A percentile compares a stretch with the other conserved stretches of the same genome.
phyloP scores from a whole-genome alignment of 768 basidiomycete genomes.

The Phaeotremella fagi region DNA sequence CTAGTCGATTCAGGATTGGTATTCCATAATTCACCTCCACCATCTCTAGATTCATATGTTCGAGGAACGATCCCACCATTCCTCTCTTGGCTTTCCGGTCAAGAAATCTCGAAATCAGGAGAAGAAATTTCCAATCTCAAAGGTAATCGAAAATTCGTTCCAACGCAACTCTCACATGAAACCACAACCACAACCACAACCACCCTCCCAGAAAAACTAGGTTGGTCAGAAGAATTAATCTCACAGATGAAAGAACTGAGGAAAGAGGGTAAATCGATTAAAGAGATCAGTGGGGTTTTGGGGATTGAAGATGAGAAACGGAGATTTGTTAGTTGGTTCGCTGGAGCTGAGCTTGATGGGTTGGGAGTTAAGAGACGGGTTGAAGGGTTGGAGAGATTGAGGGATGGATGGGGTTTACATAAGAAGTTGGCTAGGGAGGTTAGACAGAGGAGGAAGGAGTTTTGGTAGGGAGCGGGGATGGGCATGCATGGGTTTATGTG shows the following conservation, averaged over 20 bases:
- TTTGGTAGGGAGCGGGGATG: no score
- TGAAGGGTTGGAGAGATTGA: conserved; percentile 16
- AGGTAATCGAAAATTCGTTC: conserved; percentile 11
- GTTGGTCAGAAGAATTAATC: conserved; percentile 28
- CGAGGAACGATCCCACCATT: conserved; percentile 37
- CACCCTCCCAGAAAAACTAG: background rate
- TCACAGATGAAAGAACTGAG: conserved; percentile 32
- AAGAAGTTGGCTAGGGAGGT: conserved; percentile 37
- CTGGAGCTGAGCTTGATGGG: conserved; percentile 26
- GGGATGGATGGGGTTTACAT: conserved; percentile 39
- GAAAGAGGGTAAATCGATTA: conserved; percentile 27
- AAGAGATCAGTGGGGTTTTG: conserved; percentile 34
- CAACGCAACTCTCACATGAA: background rate
- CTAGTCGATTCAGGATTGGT: conserved; percentile 24
- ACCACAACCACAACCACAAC: background rate
- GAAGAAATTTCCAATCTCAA: conserved; percentile 31
- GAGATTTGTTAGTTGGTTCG: conserved; percentile 32
- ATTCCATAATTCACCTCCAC: conserved; percentile 44
- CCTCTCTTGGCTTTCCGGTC: conserved; percentile 35
- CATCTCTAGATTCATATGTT: conserved; percentile 39
- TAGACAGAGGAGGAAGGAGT: conserved; percentile 37
- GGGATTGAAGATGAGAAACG: conserved; percentile 19
- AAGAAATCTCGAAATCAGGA: conserved; percentile 22
- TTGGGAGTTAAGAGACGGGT: conserved; percentile 7
- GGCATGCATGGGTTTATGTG: no score